Percentiles rank a stretch among this genome's conserved stretches.
Conservation (phyloP, 2,329 filamentous ascomycete genomes). For the Fusarium solani-melongenae region DNA sequence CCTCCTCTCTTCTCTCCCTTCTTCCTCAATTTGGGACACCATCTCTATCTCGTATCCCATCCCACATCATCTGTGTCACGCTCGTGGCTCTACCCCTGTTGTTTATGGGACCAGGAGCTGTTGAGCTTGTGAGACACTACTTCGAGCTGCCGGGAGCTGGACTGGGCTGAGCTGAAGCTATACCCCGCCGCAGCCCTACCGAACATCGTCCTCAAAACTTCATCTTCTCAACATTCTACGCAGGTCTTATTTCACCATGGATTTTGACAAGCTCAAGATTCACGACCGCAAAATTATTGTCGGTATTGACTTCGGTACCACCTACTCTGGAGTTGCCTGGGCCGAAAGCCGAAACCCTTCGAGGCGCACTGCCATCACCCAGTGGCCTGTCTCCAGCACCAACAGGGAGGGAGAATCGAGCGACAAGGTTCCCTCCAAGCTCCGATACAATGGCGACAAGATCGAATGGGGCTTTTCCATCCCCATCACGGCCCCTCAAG, state of each 20-base stretch:
- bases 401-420: constrained; percentile 51
- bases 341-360: constrained; percentile 54
- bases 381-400: constrained; percentile 55
- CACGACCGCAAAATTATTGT: constrained; percentile 57
- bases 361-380: constrained; percentile 50
- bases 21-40: background rate
- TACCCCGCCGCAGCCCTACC: background rate
- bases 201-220: background rate
- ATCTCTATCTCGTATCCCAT: background rate
- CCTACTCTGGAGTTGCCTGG: constrained; percentile 63
- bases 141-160: background rate
- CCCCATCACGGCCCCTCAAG: constrained; percentile 50
- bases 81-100: background rate
- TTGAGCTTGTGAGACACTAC: constrained; percentile 2
- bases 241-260: constrained; percentile 41
- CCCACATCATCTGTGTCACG: background rate
- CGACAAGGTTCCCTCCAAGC: constrained; percentile 59
- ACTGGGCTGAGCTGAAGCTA: background rate
- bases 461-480: constrained; percentile 61
- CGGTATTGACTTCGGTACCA: constrained; percentile 66
- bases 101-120: background rate
- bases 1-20: background rate
- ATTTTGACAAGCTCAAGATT: constrained; percentile 50
- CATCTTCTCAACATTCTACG: background rate
- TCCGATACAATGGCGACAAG: constrained; percentile 51